Evolutionary conservation across 2,329 filamentous ascomycete genomes (phyloP).

Genomic region (Falciphora oryzae): DNA sequence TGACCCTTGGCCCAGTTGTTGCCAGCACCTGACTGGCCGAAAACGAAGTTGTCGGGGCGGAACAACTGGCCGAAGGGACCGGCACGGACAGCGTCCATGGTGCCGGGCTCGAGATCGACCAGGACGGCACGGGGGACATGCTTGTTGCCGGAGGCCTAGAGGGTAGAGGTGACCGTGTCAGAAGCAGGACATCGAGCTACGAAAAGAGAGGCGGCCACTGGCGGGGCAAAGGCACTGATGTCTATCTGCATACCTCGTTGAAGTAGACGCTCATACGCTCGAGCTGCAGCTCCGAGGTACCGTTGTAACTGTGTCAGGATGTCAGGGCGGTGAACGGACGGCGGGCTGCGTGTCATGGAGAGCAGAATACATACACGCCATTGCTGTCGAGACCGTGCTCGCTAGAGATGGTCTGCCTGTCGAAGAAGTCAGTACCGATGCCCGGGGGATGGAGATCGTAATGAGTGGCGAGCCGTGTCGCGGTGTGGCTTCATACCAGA

Average conservation of each 20-base stretch:
- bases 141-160: slow-evolving; percentile 90
- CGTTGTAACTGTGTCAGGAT: slow-evolving; percentile 71
- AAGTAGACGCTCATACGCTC: slow-evolving; percentile 76
- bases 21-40: slow-evolving; percentile 98
- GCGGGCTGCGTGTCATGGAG: slow-evolving; percentile 9
- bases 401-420: slow-evolving; percentile 74
- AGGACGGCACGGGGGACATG: slow-evolving; percentile 99
- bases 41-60: slow-evolving; percentile 99
- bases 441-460: neutral
- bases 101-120: slow-evolving; percentile 98
- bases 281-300: slow-evolving; percentile 96
- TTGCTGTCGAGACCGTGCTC: slow-evolving; percentile 97
- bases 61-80: slow-evolving; percentile 98
- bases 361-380: slow-evolving; percentile 67
- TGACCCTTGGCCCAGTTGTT: slow-evolving; percentile 99
- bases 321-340: slow-evolving; percentile 9
- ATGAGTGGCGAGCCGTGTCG: slow-evolving; percentile 3
- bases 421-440: slow-evolving; percentile 31
- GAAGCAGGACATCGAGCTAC: neutral
- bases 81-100: slow-evolving; percentile 98
- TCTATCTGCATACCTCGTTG: slow-evolving; percentile 50
- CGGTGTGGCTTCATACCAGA: slow-evolving; percentile 62
- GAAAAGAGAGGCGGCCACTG: neutral
- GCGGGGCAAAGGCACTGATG: neutral
- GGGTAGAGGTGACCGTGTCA: neutral